Evolutionary conservation across 768 basidiomycete species (phyloP).

Genomic region (Thelephora ganbajun): DNA sequence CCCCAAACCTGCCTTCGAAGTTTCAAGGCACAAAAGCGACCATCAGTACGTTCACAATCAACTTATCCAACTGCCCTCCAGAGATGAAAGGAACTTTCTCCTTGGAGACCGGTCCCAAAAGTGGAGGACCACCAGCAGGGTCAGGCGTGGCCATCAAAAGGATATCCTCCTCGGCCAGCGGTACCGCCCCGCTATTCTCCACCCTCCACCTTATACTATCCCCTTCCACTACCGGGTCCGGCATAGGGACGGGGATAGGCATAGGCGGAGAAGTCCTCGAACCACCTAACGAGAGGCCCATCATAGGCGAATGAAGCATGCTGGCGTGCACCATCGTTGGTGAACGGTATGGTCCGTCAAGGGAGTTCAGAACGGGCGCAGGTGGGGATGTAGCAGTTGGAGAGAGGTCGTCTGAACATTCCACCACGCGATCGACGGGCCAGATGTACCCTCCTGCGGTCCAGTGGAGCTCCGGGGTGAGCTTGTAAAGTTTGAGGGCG

Average conservation of each 20-base stretch:
- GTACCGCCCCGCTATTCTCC: slow-evolving; percentile 54
- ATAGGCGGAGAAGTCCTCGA: slow-evolving; percentile 21
- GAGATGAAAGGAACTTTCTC: slow-evolving; percentile 59
- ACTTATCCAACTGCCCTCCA: slow-evolving; percentile 51
- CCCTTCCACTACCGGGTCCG: slow-evolving; percentile 18
- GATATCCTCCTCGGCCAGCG: slow-evolving; percentile 49
- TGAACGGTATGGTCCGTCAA: neutral
- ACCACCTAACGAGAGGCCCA: slow-evolving; percentile 8
- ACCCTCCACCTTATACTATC: slow-evolving; percentile 37
- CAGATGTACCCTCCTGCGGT: slow-evolving; percentile 75
- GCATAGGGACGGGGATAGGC: slow-evolving; percentile 28
- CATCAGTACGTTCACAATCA: slow-evolving; percentile 63
- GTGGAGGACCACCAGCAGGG: slow-evolving; percentile 21
- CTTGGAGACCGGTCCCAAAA: slow-evolving; percentile 32
- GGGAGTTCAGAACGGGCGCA: slow-evolving; percentile 5
- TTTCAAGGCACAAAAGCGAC: slow-evolving; percentile 53
- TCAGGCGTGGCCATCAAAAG: slow-evolving; percentile 35
- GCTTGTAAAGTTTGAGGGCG: slow-evolving; percentile 63
- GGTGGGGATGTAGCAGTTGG: slow-evolving; percentile 8
- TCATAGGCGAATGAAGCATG: slow-evolving; percentile 1
- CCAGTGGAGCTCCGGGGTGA: slow-evolving; percentile 65
- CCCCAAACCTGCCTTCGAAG: neutral
- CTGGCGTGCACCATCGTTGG: neutral
- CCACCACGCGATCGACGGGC: slow-evolving; percentile 59
- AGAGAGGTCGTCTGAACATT: slow-evolving; percentile 35